Conservation (phyloP, 352 stramenopile species). For the Phytophthora litchii region DNA sequence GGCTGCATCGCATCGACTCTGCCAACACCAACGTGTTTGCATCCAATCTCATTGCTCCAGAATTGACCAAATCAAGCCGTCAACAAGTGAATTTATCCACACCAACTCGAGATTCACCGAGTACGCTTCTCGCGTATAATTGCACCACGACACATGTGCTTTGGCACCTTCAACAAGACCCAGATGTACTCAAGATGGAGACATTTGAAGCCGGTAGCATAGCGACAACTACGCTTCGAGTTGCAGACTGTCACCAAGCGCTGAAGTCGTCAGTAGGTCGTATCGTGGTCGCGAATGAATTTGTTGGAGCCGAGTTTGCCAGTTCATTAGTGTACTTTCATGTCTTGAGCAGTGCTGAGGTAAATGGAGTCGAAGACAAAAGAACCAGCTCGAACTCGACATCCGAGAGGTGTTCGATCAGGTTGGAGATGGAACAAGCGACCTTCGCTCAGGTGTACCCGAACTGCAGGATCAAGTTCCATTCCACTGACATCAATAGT, state of each 20-base stretch:
- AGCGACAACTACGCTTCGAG: slow-evolving; percentile 1
- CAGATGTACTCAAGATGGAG: slow-evolving; percentile 19
- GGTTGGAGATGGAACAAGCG: slow-evolving; percentile 14
- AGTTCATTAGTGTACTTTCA: slow-evolving; percentile 12
- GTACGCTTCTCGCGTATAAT: slow-evolving; percentile 28
- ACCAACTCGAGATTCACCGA: too few relatives aligned
- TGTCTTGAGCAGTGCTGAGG: slow-evolving; percentile 3
- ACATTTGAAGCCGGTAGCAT: background rate
- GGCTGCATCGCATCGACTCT: slow-evolving; percentile 9
- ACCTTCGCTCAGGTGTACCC: slow-evolving; percentile 33
- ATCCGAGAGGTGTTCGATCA: slow-evolving; percentile 9
- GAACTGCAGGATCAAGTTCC: slow-evolving; percentile 26
- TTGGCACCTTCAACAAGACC: slow-evolving; percentile 25
- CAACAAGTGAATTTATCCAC: slow-evolving; percentile 1
- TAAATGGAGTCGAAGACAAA: background rate
- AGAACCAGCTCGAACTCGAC: background rate
- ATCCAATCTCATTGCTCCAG: slow-evolving; percentile 12
- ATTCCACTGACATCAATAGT: slow-evolving; percentile 25
- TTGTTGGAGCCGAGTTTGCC: slow-evolving; percentile 10
- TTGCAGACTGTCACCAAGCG: slow-evolving; percentile 3
- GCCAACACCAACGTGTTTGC: slow-evolving; percentile 13
- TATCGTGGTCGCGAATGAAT: slow-evolving; percentile 11
- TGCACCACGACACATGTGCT: slow-evolving; percentile 21
- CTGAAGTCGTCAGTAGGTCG: slow-evolving; percentile 7
- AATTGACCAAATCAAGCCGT: background rate